Base-by-base conservation (phyloP, 2,329 filamentous ascomycete species). In the Coniella lustricola region DNA sequence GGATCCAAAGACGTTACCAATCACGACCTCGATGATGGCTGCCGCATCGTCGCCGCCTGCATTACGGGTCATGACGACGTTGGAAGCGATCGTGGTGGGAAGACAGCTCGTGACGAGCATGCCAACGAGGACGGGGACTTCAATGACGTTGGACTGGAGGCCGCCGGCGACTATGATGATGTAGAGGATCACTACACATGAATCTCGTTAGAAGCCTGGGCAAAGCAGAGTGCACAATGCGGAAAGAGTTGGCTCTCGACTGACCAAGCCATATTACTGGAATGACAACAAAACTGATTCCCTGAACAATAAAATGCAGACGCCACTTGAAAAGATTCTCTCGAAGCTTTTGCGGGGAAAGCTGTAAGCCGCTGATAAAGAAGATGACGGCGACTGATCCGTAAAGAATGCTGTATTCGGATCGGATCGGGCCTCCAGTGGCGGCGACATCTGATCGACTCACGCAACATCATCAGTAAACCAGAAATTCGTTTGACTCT, bases 71-170 rank as follows among this genome's bases (percentile, higher is more conserved):
- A 87, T 87, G 35, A 87, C 81, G 7, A 86, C 81, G 60, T 87
- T 87, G 39, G 80, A 85, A 7, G 81, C 77, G 57, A 87, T 84
- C 0, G 84, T 87, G 0, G 84, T 88, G 1, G 84, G 83, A 4
- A 85, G 77, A 58, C 78, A 84, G n/a, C 79, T 75, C 2, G 81
- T 72, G 34, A 84, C 77, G 3, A 87, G 72, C 61, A 87, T 78
- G 9, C 85, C 84, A 3, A 85, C 75, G 25, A 88, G 66, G 35
- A 88, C 71, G 49, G 80, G 79, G 0, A 77, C 70, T 47, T 85
- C 80, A 59, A 87, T 81, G 18, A 73, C 74, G 1, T 76, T 64
- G 40, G 76, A 76, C 14, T 76, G 57, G 35, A 75, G 61, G 37
- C 68, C 67, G 32, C 70, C 70, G 9, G 70, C 71, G 8, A 68